A percentile compares a stretch with the other conserved stretches of the same genome.
Conservation (phyloP, 306 rosid species). For the Citrullus colocynthis region DNA sequence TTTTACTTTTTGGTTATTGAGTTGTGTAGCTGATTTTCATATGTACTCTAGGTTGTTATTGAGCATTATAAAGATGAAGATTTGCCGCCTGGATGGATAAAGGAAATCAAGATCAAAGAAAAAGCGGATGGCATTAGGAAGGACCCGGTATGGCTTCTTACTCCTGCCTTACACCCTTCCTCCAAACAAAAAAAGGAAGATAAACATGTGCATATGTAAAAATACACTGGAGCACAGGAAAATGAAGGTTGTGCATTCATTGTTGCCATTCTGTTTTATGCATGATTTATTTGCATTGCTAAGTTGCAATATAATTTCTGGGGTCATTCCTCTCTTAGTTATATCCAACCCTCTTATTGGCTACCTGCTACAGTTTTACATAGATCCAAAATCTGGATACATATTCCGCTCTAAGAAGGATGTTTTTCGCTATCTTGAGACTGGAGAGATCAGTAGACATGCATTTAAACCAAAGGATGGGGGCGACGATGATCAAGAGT, state of each 20-base stretch:
- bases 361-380: constrained; percentile 25
- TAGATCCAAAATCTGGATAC: constrained; percentile 35
- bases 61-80: constrained; percentile 44
- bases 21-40: constrained; percentile 13
- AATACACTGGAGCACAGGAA: no score
- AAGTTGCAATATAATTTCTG: background rate
- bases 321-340: background rate
- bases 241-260: no score
- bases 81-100: constrained; percentile 72
- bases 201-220: no score
- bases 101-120: constrained; percentile 45
- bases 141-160: constrained; percentile 27
- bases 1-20: constrained; percentile 3
- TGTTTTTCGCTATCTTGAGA: constrained; percentile 25
- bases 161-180: background rate
- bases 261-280: no score
- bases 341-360: background rate
- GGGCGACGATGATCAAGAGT: constrained; percentile 9
- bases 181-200: no score
- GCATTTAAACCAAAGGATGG: constrained; percentile 28
- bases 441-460: constrained; percentile 27
- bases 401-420: constrained; percentile 37
- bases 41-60: constrained; percentile 38
- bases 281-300: background rate
- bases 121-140: constrained; percentile 21